A percentile compares a stretch with the other conserved stretches of the same genome.
Conservation (phyloP, 768 basidiomycete species). For the Pleurotus giganteus region DNA sequence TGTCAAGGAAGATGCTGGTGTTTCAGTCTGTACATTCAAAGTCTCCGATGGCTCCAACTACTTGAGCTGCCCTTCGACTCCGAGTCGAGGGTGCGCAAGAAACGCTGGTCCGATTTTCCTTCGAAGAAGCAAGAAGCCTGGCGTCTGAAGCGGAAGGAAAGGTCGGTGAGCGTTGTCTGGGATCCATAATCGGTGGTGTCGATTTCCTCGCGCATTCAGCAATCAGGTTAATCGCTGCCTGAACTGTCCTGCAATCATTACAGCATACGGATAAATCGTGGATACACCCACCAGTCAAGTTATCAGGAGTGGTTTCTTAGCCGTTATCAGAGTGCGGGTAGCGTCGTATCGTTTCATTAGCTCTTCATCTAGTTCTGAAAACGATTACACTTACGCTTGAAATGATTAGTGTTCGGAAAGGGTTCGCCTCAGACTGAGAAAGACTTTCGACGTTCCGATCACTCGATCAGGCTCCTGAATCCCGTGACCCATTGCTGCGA, state of each 20-base stretch:
- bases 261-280: not conserved
- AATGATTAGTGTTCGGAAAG: not conserved
- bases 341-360: not conserved
- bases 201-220: not conserved
- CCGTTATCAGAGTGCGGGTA: not conserved
- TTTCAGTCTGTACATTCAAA: not conserved
- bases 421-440: too few relatives aligned
- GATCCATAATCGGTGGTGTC: not conserved
- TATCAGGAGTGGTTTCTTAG: not conserved
- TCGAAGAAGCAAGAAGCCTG: not conserved
- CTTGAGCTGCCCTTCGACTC: not conserved
- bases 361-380: not conserved
- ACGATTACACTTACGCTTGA: not conserved
- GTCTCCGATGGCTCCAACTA: not conserved
- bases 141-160: not conserved
- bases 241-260: too few relatives aligned
- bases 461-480: not conserved
- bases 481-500: not conserved
- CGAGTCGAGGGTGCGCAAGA: not conserved
- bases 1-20: not conserved
- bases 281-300: constrained; percentile 3
- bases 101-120: not conserved
- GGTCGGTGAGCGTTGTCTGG: not conserved
- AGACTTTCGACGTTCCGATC: too few relatives aligned
- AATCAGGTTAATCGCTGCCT: not conserved